Base-by-base conservation (phyloP, 257 asterid species). In the Lycium barbarum region DNA sequence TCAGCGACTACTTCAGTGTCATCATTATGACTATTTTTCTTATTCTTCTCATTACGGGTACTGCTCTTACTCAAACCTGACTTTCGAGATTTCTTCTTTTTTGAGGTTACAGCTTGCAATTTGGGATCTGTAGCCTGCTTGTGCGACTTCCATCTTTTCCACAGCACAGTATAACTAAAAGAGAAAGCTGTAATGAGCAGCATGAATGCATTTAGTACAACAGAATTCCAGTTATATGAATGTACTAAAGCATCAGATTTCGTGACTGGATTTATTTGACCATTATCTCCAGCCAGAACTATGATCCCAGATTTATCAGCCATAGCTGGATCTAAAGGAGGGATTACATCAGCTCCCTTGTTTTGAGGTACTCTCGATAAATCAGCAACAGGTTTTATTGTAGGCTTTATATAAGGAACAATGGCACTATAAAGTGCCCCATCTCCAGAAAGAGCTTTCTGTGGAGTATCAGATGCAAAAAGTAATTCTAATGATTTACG, bases 31-130 rank as follows among this genome's bases (percentile, higher is more conserved):
- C 40, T 68, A 45, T 62, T 72, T 12, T 84, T 91, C 45, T 79
- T 85, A 79, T 9, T 87, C 79, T 88, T 89, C 57, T 84, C 88
- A 35, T 26, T 85, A 86, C 55, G 26, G 33, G 81, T 73, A 71
- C 35, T 86, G 33, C 86, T 92, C 86, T 84, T 90, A 83, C 83
- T 91, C 49, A 58, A 84, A 85, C 85, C 91, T 12, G 93, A 63
- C 85, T 89, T 95, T 66, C 98, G 91, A 73, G 84, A 83, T 90
- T 90, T 94, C 91, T 81, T 93, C 93, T 89, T 95, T 88, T 91
- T 94, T 35, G 91, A 43, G 45, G 88, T 79, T 47, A 85, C 80
- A 70, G 54, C 90, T 72, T 83, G 94, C 74, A 81, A 49, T 82
- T 94, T 89, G 33, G 83, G 79, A 80, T 88, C 90, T 84, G 86